A percentile compares a stretch with the other conserved stretches of the same genome.
These are phyloP conservation scores for Neofusicoccum kwambonambiense DNA, from an alignment of 2,329 filamentous ascomycete species.

Conservation along the genomic window DNA sequence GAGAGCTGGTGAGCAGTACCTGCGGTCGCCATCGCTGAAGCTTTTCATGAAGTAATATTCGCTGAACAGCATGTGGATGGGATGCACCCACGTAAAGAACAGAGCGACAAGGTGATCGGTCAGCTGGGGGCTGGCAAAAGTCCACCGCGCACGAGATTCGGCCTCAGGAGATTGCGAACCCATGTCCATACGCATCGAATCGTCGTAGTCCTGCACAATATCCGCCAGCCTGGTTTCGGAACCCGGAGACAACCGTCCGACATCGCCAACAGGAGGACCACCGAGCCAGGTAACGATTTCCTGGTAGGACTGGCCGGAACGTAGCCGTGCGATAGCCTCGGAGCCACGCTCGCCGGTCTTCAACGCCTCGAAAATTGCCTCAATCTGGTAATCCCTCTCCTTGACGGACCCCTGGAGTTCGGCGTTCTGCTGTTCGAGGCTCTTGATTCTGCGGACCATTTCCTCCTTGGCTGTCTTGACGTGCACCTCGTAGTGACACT, in stretches of 20 bases:
- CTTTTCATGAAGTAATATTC: conserved; percentile 27
- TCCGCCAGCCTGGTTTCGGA: conserved; percentile 22
- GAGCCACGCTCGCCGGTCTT: conserved; percentile 22
- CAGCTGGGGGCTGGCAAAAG: conserved; percentile 22
- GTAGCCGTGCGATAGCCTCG: conserved; percentile 24
- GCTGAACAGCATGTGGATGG: conserved; percentile 32
- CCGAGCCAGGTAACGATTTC: conserved; percentile 25
- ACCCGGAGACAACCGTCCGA: conserved; percentile 13
- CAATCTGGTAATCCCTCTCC: conserved; percentile 22
- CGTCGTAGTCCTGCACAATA: conserved; percentile 12
- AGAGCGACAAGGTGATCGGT: conserved; percentile 29
- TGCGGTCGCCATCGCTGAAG: conserved; percentile 21
- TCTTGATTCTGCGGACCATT: conserved; percentile 27
- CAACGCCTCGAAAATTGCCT: conserved; percentile 24
- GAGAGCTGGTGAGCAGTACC: conserved; percentile 27
- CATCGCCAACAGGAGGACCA: conserved; percentile 16
- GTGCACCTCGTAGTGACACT: conserved; percentile 31
- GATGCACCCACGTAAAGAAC: conserved; percentile 33
- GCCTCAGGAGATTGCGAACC: neutral
- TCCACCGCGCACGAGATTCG: conserved; percentile 22
- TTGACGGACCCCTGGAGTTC: conserved; percentile 22
- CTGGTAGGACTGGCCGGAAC: conserved; percentile 23
- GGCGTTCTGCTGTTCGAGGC: conserved; percentile 25
- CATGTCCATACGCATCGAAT: neutral
- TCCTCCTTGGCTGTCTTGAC: conserved; percentile 31